Evolutionary conservation across 2,329 filamentous ascomycete genomes (phyloP), one percentile per base, ranked within the genome.

Genomic region (Trichothecium roseum): DNA sequence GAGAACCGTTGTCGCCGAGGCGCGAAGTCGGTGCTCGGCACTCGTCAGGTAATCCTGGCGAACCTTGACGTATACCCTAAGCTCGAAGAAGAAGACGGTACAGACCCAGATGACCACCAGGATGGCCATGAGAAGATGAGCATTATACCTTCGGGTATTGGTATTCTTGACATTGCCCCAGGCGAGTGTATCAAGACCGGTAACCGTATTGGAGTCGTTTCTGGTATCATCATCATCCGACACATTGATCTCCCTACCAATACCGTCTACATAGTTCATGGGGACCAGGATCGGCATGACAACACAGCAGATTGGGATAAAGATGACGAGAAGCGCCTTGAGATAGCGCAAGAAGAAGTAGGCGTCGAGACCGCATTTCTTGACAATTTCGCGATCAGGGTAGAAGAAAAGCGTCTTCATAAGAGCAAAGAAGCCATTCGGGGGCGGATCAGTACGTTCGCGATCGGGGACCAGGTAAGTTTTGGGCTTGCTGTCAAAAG

Each of bases 281-380:
- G 91, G 88, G 3, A 96, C 63, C 30, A 98, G 64, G 17, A 95
- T 81, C 0, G 91, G 91, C 36, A 95, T 66, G 18, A 94, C 79
- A 34, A 95, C 52, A 18, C 75, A 46, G 10, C 83, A 78, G 38
- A 94, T 77, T 2, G 91, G 87, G 28, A 94, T 63, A 54, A 98
- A 96, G 42, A 98, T 94, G 53, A 94, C 79, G 30, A 96, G 72
- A 5, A 96, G 74, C 56, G 52, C 72, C 44, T 73, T 73, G 12
- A 77, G 72, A 51, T 94, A 98, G 42, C 93, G 83, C 1, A 98
- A 69, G 57, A 98, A 98, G 65, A 96, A 94, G 62, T 94, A 98
- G 50, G 89, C 87, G 54, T 98, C 91, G 8, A 98, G 73, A 14
- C 91, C 91, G 47, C 89, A 95, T 58, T 95, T 94, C 36, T 89